These are phyloP conservation scores for Groenewaldozyma tartarivorans DNA, from an alignment of 805 yeast species.

Conservation along the genomic window DNA sequence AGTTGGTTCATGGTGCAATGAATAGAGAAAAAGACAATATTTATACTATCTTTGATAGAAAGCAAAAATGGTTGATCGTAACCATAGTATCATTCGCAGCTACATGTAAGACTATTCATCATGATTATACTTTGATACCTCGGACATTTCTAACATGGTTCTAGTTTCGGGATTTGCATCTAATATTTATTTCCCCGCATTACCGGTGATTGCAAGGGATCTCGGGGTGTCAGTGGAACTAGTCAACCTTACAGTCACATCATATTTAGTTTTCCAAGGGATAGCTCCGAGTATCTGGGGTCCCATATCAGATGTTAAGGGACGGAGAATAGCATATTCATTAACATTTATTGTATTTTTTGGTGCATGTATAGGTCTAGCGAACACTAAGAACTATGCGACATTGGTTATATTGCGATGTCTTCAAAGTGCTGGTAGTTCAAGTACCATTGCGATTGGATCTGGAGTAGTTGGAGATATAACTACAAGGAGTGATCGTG, in stretches of 20 bases:
- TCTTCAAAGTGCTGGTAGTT: constrained; percentile 63
- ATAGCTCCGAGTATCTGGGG: constrained; percentile 63
- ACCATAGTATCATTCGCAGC: constrained; percentile 30
- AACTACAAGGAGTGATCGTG: constrained; percentile 59
- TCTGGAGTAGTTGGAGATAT: constrained; percentile 70
- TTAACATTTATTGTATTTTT: constrained; percentile 45
- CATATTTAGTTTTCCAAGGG: constrained; percentile 70
- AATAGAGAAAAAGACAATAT: too few relatives aligned
- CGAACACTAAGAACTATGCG: constrained; percentile 47
- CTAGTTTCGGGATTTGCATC: constrained; percentile 2
- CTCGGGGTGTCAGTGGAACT: constrained; percentile 48
- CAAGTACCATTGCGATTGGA: constrained; percentile 62
- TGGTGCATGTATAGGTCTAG: constrained; percentile 57
- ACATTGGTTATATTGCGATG: constrained; percentile 56
- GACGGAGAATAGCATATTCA: constrained; percentile 62
- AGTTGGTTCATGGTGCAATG: too few relatives aligned
- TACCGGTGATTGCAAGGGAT: constrained; percentile 44
- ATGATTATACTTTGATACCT: too few relatives aligned
- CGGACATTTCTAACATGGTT: too few relatives aligned
- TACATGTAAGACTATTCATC: too few relatives aligned
- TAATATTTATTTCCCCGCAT: constrained; percentile 69
- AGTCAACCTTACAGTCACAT: constrained; percentile 64
- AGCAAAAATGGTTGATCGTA: constrained; percentile 6
- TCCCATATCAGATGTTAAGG: constrained; percentile 56
- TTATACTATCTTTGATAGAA: too few relatives aligned